phyloP scores from a whole-genome alignment of 1,284 basidiomycete genomes.

The Sporisorium reilianum region DNA sequence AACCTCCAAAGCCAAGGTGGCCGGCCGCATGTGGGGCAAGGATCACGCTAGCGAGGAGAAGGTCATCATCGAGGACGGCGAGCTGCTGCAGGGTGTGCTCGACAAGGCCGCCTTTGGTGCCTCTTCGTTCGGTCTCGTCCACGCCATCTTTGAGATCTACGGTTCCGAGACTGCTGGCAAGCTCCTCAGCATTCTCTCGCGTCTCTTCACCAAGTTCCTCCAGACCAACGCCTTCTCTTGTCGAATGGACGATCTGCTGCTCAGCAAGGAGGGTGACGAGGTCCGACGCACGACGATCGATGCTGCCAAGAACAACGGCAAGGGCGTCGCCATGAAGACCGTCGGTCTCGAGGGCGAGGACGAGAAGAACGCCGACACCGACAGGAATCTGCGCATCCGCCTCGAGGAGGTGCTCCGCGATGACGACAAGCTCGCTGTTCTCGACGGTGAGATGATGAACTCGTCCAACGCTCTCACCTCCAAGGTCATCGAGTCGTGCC shows the following conservation, averaged over 20 bases:
- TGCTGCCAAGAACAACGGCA: conserved; percentile 80
- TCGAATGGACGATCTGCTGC: conserved; percentile 95
- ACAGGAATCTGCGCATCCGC: conserved; percentile 72
- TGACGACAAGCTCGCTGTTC: conserved; percentile 96
- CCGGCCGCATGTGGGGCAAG: conserved; percentile 80
- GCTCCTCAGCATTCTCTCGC: conserved; percentile 90
- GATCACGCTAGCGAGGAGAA: conserved; percentile 79
- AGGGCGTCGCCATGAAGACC: conserved; percentile 81
- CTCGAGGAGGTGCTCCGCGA: conserved; percentile 96
- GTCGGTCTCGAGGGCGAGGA: conserved; percentile 72
- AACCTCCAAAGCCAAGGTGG: conserved; percentile 85
- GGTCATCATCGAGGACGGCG: conserved; percentile 91
- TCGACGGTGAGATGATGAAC: conserved; percentile 83
- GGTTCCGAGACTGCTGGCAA: conserved; percentile 89
- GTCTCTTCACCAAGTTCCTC: conserved; percentile 95
- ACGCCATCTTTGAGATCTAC: conserved; percentile 99
- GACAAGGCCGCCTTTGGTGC: conserved; percentile 99
- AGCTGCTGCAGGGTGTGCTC: conserved; percentile 89
- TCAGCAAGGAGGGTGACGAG: conserved; percentile 85
- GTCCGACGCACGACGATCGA: conserved; percentile 79
- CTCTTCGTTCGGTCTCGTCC: conserved; percentile 93
- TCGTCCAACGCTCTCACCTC: conserved; percentile 81
- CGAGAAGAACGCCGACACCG: conserved; percentile 68
- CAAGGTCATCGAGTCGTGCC: conserved; percentile 77
- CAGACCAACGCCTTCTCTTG: conserved; percentile 98